Percentiles rank a stretch among this genome's conserved stretches.
Evolutionary conservation across 2,329 filamentous ascomycete genomes (phyloP).

Genomic region (Curvularia spicifera): DNA sequence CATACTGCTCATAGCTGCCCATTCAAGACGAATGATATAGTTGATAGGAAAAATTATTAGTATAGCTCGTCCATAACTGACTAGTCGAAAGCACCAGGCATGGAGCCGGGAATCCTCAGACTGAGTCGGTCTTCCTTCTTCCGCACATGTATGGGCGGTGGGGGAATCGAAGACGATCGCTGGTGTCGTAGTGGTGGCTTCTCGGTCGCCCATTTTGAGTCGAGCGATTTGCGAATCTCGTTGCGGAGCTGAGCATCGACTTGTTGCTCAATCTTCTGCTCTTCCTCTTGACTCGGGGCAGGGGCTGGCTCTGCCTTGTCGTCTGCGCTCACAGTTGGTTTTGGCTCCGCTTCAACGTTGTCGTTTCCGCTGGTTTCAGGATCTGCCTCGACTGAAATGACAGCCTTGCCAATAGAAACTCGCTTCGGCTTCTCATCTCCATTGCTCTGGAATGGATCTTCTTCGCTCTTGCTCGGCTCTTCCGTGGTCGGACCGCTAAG

Average conservation of each 20-base stretch:
- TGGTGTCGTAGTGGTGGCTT: conserved; percentile 28
- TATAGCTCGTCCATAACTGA: not conserved
- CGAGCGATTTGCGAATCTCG: conserved; percentile 38
- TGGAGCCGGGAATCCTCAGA: conserved; percentile 43
- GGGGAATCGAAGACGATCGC: conserved; percentile 37
- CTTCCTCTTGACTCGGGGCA: conserved; percentile 27
- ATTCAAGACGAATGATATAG: not conserved
- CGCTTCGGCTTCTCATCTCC: conserved; percentile 38
- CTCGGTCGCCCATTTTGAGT: conserved; percentile 5
- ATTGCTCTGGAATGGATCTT: conserved; percentile 44
- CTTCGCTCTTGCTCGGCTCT: conserved; percentile 33
- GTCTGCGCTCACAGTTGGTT: conserved; percentile 7
- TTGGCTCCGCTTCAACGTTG: not conserved
- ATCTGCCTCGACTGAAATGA: conserved; percentile 31
- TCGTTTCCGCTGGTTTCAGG: not conserved
- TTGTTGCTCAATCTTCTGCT: conserved; percentile 44
- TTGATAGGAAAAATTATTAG: conserved; percentile 4
- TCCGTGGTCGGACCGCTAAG: conserved; percentile 16
- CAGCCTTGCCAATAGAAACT: conserved; percentile 48
- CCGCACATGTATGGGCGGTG: conserved; percentile 23
- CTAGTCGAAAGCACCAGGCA: conserved; percentile 23
- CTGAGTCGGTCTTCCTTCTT: conserved; percentile 46
- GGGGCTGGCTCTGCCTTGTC: conserved; percentile 18
- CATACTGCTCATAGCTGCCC: not conserved
- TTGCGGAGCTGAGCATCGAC: conserved; percentile 46